Conservation (phyloP, 2,329 filamentous ascomycete genomes). For the Aurifilum marmelostoma region DNA sequence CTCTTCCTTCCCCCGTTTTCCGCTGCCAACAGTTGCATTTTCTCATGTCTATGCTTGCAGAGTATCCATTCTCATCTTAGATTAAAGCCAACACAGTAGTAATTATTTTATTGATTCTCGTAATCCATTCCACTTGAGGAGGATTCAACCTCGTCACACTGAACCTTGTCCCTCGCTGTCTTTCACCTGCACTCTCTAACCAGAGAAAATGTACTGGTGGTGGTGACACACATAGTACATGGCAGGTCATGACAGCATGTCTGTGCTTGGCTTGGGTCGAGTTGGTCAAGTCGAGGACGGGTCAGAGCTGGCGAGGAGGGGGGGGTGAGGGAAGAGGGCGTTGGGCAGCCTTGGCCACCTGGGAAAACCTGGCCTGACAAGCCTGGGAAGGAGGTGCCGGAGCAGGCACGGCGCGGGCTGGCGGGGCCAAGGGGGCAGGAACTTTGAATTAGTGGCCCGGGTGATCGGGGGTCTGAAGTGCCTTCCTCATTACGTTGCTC, state of each 20-base stretch:
- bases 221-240: neutral
- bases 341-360: no score
- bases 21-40: neutral
- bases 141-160: neutral
- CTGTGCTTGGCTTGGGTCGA: neutral
- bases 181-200: neutral
- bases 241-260: neutral
- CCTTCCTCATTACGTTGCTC: neutral
- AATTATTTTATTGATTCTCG: neutral
- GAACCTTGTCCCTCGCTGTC: neutral
- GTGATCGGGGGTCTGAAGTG: constrained; percentile 20
- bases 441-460: constrained; percentile 19
- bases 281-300: neutral
- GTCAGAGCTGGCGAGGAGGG: neutral
- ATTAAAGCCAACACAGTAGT: neutral
- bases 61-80: neutral
- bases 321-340: no score
- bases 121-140: no score
- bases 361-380: neutral
- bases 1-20: neutral
- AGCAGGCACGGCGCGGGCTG: constrained; percentile 28
- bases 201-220: neutral
- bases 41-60: neutral
- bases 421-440: constrained; percentile 8
- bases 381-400: constrained; percentile 1